Base-by-base conservation (phyloP, 148 eudicot genomes). In the Spergularia marina region DNA sequence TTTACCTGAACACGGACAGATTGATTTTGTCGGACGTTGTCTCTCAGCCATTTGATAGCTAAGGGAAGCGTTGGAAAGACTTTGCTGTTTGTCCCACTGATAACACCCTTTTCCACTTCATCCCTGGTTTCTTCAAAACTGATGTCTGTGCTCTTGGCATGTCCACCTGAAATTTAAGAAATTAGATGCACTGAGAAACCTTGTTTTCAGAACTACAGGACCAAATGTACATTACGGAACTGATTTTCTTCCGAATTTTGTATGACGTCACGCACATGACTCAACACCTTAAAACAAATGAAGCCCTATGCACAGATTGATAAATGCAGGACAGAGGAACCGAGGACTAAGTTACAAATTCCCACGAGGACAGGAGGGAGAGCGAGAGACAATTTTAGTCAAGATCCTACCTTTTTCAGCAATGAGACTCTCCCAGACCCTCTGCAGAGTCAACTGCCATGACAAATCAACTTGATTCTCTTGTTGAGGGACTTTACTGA, bases 11-110 rank as follows among this genome's bases (percentile, higher is more conserved):
- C 82, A 39, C 86, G 93, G 69, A 84, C 84, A 63, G 98, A 87
- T 80, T 83, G 89, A 66, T 91, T 89, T 82, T 86, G 85, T 71
- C 70, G 84, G 53, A 63, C 88, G 36, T 77, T 79, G 75, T 96
- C 98, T 67, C 99, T 83, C 54, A 92, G 86, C 97, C 98, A 96
- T 74, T 91, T 92, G 74, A 96, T 87, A 71, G 99, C 99, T 75
- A 86, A 78, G 59, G 97, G 92, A 81, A 96, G 96, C 10, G 97
- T 87, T 8, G 94, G 88, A 63, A 96, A 92, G 61, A 96, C 98
- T 57, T 84, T 82, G 65, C 99, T 92, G 81, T 81, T 87, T 75
- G 86, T 82, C 54, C 74, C 82, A 71, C 74, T 85, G 49, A 57
- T 78, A 25, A 80, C 71, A 68, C 79, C 73, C 64, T 78, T 85